phyloP scores from a whole-genome alignment of 345 rosid genomes.

The thale cress (Arabidopsis thaliana) region DNA sequence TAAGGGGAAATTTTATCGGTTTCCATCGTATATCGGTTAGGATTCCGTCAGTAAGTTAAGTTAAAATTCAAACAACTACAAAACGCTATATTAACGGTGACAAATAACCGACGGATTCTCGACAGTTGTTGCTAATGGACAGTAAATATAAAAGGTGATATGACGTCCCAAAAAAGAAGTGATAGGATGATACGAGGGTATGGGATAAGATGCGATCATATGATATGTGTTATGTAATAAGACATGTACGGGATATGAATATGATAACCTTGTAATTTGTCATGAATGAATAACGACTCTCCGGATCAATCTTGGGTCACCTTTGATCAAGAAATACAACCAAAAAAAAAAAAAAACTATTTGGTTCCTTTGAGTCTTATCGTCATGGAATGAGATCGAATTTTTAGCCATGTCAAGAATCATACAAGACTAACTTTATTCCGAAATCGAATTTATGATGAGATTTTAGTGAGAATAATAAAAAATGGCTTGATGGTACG shows the following conservation, averaged over 20 bases:
- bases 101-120: too few species aligned
- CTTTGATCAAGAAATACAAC: neutral
- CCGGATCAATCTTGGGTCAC: constrained; percentile 32
- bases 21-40: too few species aligned
- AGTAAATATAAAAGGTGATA: neutral
- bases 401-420: constrained; percentile 24
- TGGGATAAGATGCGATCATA: constrained; percentile 15
- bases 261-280: neutral
- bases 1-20: too few species aligned
- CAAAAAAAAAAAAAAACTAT: neutral
- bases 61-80: too few species aligned
- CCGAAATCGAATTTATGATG: constrained; percentile 19
- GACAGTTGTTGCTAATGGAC: too few species aligned
- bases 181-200: constrained; percentile 17
- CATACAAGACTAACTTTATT: constrained; percentile 14
- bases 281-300: constrained; percentile 26
- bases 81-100: too few species aligned
- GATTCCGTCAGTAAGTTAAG: too few species aligned
- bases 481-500: neutral
- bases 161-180: neutral
- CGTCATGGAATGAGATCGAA: constrained; percentile 42
- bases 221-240: neutral
- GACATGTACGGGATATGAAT: constrained; percentile 18
- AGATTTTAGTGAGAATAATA: constrained; percentile 6
- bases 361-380: constrained; percentile 26